Percentiles rank a stretch among this genome's conserved stretches.
Conservation (phyloP, 129 eudicot genomes). For the Saposhnikovia divaricata region DNA sequence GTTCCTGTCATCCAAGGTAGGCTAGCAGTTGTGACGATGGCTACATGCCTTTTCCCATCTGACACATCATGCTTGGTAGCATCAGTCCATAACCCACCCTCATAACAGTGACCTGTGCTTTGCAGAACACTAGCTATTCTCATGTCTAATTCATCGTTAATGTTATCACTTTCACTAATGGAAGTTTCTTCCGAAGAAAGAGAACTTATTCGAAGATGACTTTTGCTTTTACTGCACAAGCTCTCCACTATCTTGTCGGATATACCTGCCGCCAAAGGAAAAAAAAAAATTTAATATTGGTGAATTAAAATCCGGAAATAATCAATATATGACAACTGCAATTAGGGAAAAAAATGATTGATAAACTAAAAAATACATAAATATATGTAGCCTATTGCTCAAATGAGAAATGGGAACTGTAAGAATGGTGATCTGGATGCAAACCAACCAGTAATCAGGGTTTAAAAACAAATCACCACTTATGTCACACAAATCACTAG, state of each 20-base stretch:
- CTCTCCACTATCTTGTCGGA: conserved; percentile 87
- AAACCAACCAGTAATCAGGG: not conserved
- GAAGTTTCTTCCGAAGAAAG: conserved; percentile 51
- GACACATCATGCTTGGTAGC: conserved; percentile 29
- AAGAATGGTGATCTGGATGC: not conserved
- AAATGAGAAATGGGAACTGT: not conserved
- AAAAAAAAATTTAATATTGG: not conserved
- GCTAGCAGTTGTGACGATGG: conserved; percentile 98
- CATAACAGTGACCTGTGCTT: conserved; percentile 89
- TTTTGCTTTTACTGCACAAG: conserved; percentile 69
- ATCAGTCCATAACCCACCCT: conserved; percentile 71
- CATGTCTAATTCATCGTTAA: conserved; percentile 67
- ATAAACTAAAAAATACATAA: no score
- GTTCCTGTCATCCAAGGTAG: conserved; percentile 99
- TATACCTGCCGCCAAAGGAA: conserved; percentile 38
- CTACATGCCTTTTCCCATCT: conserved; percentile 76
- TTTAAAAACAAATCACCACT: not conserved
- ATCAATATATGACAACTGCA: not conserved
- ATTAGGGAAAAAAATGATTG: not conserved
- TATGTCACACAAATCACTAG: not conserved
- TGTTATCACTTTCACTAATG: conserved; percentile 38
- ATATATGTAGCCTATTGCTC: not conserved
- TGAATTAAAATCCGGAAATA: not conserved
- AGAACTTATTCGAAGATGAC: conserved; percentile 47
- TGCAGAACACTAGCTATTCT: conserved; percentile 86